A percentile compares a stretch with the other conserved stretches of the same genome.
Conservation (phyloP, 495 filamentous ascomycete genomes). For the Geoglossum glabrum region DNA sequence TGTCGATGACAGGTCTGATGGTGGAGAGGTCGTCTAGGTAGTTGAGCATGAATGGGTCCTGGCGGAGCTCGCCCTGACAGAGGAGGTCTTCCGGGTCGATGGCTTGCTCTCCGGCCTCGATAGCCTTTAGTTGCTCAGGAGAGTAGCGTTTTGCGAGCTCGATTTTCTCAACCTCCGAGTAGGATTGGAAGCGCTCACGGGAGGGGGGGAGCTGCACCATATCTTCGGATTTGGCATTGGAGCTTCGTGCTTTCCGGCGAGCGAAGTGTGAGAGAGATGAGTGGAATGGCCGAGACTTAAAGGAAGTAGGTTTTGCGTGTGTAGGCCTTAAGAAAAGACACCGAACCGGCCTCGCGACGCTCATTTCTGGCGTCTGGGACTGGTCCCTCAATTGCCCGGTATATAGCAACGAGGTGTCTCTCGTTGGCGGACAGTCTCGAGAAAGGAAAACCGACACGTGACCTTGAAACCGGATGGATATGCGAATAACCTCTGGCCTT, state of each 20-base stretch:
- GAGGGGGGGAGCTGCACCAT: slow-evolving; percentile 11
- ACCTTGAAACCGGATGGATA: not conserved
- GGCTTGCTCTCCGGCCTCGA: slow-evolving; percentile 67
- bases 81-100: slow-evolving; percentile 62
- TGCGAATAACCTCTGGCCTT: not conserved
- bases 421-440: not conserved
- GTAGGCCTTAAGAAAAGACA: slow-evolving; percentile 3
- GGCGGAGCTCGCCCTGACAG: slow-evolving; percentile 43
- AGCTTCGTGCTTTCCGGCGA: not conserved
- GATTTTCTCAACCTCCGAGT: slow-evolving; percentile 47
- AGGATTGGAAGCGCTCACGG: slow-evolving; percentile 33
- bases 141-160: slow-evolving; percentile 48
- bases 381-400: not conserved
- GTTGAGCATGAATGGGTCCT: slow-evolving; percentile 43
- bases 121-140: slow-evolving; percentile 58
- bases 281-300: slow-evolving; percentile 3
- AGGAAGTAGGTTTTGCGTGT: not conserved
- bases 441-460: not conserved
- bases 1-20: slow-evolving; percentile 58
- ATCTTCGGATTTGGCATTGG: slow-evolving; percentile 10
- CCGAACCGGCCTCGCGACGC: not conserved
- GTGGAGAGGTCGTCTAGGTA: slow-evolving; percentile 78
- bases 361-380: not conserved
- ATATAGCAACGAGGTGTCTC: not conserved
- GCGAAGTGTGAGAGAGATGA: not conserved